Conservation (phyloP, 352 stramenopile genomes). For the Thalassiosira sp. region DNA sequence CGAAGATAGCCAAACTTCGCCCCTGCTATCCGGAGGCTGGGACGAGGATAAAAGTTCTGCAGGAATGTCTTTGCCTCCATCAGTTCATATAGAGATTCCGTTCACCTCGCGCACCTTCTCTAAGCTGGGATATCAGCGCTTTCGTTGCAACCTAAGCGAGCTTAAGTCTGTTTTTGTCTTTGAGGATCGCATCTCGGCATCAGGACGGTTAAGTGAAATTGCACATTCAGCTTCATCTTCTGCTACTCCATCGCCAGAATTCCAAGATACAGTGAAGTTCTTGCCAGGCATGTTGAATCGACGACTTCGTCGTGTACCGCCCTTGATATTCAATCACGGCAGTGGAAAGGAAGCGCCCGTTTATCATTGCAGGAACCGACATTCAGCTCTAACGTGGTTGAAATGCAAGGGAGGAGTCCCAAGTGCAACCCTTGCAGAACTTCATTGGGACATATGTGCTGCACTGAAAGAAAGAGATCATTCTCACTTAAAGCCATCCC, state of each 20-base stretch:
- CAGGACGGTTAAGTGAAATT: neutral
- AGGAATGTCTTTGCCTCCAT: constrained; percentile 3
- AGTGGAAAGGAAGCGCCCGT: constrained; percentile 2
- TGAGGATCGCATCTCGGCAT: constrained; percentile 4
- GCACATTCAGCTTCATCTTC: neutral
- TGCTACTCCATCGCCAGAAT: constrained; percentile 18
- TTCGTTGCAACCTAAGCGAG: constrained; percentile 48
- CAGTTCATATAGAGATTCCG: constrained; percentile 47
- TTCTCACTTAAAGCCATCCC: constrained; percentile 57
- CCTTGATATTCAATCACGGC: constrained; percentile 10
- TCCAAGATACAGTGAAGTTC: constrained; percentile 41
- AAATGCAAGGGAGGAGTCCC: constrained; percentile 30
- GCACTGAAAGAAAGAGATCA: constrained; percentile 44
- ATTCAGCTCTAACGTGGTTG: constrained; percentile 21
- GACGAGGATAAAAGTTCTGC: constrained; percentile 41
- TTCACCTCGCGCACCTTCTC: constrained; percentile 28
- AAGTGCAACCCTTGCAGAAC: constrained; percentile 48
- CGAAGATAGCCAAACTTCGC: constrained; percentile 20
- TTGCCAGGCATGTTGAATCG: constrained; percentile 62
- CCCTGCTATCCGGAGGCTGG: constrained; percentile 60
- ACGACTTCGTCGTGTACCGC: constrained; percentile 22
- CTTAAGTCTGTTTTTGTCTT: constrained; percentile 38
- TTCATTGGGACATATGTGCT: constrained; percentile 59
- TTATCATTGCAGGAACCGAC: constrained; percentile 16
- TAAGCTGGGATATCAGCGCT: constrained; percentile 65